phyloP scores from a whole-genome alignment of 768 basidiomycete species.

The Mycena polygramma region DNA sequence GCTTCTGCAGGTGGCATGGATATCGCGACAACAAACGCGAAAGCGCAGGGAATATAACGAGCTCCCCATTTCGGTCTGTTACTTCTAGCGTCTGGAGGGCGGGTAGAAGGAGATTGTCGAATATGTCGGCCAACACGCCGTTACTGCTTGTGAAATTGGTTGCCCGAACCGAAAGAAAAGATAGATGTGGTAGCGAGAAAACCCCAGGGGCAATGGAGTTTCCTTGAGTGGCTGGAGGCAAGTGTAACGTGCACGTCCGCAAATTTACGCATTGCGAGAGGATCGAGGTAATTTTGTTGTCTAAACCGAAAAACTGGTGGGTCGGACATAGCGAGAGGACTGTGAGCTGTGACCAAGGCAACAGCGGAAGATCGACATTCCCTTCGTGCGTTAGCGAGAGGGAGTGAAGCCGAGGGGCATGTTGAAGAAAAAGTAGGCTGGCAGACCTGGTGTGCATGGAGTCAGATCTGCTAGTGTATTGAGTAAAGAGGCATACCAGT shows the following conservation, averaged over 20 bases:
- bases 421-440: conserved; percentile 32
- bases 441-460: conserved; percentile 14
- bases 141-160: conserved; percentile 4
- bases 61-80: conserved; percentile 24
- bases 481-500: conserved; percentile 21
- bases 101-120: conserved; percentile 26
- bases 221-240: conserved; percentile 11
- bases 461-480: not conserved
- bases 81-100: conserved; percentile 15
- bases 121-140: conserved; percentile 13
- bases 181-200: conserved; percentile 17
- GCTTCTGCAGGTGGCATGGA: conserved; percentile 19
- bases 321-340: conserved; percentile 21
- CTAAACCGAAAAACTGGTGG: conserved; percentile 29
- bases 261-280: conserved; percentile 22
- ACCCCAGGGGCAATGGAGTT: not conserved
- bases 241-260: conserved; percentile 23
- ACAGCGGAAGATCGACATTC: conserved; percentile 24
- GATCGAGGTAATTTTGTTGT: conserved; percentile 16
- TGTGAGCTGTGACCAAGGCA: conserved; percentile 28
- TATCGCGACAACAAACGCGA: conserved; percentile 24
- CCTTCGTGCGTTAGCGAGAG: conserved; percentile 28
- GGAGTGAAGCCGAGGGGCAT: conserved; percentile 22
- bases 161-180: conserved; percentile 19
- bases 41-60: conserved; percentile 18